Percentiles rank a stretch among this genome's conserved stretches.
These are phyloP conservation scores for Pseudocercospora cruenta DNA, from an alignment of 2,329 filamentous ascomycete genomes.

Conservation along the genomic window DNA sequence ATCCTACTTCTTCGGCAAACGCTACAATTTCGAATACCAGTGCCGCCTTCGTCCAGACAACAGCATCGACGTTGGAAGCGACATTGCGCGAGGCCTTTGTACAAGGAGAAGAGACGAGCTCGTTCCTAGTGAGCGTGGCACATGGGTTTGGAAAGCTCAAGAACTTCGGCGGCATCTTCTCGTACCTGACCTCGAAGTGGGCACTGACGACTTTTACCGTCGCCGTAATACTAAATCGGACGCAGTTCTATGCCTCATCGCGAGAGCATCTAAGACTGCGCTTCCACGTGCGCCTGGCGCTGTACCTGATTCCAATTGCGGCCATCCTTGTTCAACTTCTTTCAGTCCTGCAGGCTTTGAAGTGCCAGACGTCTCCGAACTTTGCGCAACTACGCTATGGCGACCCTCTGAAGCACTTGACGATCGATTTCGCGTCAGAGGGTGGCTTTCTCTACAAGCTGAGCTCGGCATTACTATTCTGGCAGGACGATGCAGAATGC, in stretches of 20 bases:
- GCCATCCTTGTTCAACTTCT: conserved; percentile 71
- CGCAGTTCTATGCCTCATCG: conserved; percentile 90
- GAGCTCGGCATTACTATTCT: conserved; percentile 72
- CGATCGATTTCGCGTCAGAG: conserved; percentile 57
- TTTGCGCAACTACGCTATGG: conserved; percentile 53
- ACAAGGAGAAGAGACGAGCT: conserved; percentile 29
- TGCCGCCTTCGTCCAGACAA: conserved; percentile 48
- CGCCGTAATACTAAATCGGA: conserved; percentile 85
- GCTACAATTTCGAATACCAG: conserved; percentile 45
- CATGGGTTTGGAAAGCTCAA: conserved; percentile 42
- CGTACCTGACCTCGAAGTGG: conserved; percentile 90
- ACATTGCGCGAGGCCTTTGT: conserved; percentile 32
- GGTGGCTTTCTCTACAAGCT: conserved; percentile 72
- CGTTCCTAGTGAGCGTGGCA: conserved; percentile 33
- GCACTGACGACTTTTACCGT: conserved; percentile 84
- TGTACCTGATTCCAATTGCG: conserved; percentile 73
- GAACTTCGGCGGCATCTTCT: conserved; percentile 83
- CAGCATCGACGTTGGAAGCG: conserved; percentile 40
- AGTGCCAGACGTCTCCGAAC: conserved; percentile 74
- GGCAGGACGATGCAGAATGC: conserved; percentile 72
- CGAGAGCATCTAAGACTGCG: conserved; percentile 75
- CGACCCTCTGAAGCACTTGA: conserved; percentile 45
- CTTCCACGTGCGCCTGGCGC: conserved; percentile 70
- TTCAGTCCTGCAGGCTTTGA: conserved; percentile 77
- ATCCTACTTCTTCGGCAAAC: conserved; percentile 55